A percentile compares a stretch with the other conserved stretches of the same genome.
phyloP scores from a whole-genome alignment of 495 filamentous ascomycete genomes.

The Penicillium angulare region DNA sequence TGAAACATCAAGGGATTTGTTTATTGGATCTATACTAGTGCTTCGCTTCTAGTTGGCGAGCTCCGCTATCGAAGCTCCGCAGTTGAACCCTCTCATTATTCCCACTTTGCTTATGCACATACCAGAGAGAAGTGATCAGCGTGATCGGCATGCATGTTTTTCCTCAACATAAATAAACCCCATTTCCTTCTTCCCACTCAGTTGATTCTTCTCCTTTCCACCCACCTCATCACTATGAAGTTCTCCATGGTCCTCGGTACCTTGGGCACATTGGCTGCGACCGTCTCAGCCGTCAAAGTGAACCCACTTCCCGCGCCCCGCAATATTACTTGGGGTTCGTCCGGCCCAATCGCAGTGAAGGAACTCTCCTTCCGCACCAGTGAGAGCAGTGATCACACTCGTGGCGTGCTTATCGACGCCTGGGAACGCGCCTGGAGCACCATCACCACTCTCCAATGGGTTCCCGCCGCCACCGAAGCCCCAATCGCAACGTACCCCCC shows the following conservation, averaged over 20 bases:
- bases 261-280: constrained; percentile 23
- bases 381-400: constrained; percentile 21
- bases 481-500: constrained; percentile 45
- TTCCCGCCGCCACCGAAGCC: constrained; percentile 49
- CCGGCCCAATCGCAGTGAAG: constrained; percentile 44
- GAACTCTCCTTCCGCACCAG: constrained; percentile 22
- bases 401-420: constrained; percentile 31
- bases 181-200: background rate
- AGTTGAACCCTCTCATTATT: background rate
- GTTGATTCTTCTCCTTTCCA: constrained; percentile 1
- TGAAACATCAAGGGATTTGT: constrained; percentile 18
- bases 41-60: too few relatives aligned
- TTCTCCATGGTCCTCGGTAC: constrained; percentile 26
- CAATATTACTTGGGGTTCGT: constrained; percentile 52
- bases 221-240: constrained; percentile 26
- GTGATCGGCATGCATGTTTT: constrained; percentile 22
- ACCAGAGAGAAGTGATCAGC: constrained; percentile 8
- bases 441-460: constrained; percentile 50
- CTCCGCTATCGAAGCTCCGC: too few relatives aligned
- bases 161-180: constrained; percentile 16
- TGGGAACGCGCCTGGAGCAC: constrained; percentile 49
- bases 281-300: constrained; percentile 44
- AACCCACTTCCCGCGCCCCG: constrained; percentile 56
- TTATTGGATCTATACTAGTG: background rate
- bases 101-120: constrained; percentile 7